Base-by-base conservation (phyloP, 176 grass and related monocot species). In the Rhynchospora tenuis region DNA sequence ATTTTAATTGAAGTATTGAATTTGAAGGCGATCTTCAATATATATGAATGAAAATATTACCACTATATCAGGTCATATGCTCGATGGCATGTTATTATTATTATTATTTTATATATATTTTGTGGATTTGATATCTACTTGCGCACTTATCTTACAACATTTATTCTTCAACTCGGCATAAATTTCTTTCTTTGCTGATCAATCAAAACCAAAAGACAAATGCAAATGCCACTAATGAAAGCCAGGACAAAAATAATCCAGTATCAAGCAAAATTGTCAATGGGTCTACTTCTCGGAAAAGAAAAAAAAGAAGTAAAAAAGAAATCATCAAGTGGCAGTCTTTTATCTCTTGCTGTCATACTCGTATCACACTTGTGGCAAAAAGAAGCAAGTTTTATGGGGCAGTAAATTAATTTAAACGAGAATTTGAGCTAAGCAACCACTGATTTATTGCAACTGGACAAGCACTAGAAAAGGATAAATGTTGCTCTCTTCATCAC, bases 331-430 rank as follows among this genome's bases (percentile, higher is more conserved):
- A 71, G 67, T 46, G 42, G 19, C 17, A 17, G 8, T 71, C 19
- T 71, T 33, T 67, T 74, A 51, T 74, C 22, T 50, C 45, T 74
- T 74, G 70, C 12, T 74, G 20, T 74, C 73, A 76, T 55, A 76
- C 20, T 29, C 54, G 73, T 76, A 76, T 16, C 14, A 76, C 73
- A 54, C 48, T 29, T 76, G 47, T 54, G 14, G 24, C 13, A 76
- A 76, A 74, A 75, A 28, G 7, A 55, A 55, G 48, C 44, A 71
- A 9, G 6, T 29, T 75, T 29, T 28, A 76, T 52, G 48, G 9
- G 73, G 48, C 23, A 52, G 47, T 28, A 5, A 76, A 46, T 55
- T 55, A 54, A 54, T 29, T 54, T 76, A 76, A 27, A 27, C 23
- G 13, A 76, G 23, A 54, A 76, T 29, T 51, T 76, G 73, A 76